Evolutionary conservation across 2,329 filamentous ascomycete genomes (phyloP), one percentile per base, ranked within the genome.

Genomic region (Fusarium nurragi): DNA sequence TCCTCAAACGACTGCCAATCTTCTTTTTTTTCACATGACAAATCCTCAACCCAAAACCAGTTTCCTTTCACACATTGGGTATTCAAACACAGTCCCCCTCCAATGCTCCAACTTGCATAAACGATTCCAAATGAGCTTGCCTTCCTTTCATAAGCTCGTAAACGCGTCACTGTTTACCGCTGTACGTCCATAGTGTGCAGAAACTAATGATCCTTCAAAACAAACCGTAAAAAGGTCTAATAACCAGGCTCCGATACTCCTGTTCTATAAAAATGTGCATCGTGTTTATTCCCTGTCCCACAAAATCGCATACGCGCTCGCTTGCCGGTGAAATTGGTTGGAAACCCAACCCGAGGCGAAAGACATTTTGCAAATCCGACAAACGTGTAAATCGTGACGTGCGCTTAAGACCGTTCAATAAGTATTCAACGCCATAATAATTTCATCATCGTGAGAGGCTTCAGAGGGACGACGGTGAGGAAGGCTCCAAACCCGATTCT

Each of bases 181-280:
- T 39, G 41, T 59, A 58, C 46, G 34, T 38, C 19, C 25, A 57
- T 41, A 34, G 43, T 64, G 51, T 63, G 44, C 47, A 43, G 19
- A 58, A 38, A 28, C 50, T 48, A 32, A 34, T 49, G 39, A 32
- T 47, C 48, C 43, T 16, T 34, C 30, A 57, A 40, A 58, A 63
- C 41, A 47, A 66, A 57, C 47, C 37, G 56, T 39, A 54, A 63
- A 40, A 46, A 58, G 57, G 57, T 54, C 30, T 54, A 57, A 37
- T 36, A 52, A 60, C 63, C 46, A 41, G 38, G 25, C 22, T 36
- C 58, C 45, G 36, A 30, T 66, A 66, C 63, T 67, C 64, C 64
- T 67, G 11, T 64, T 66, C 63, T 67, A 67, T 66, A 44, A 58
- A 26, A 48, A 48, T 60, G 37, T 60, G 54, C 41, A 64, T 60